phyloP scores from a whole-genome alignment of 164 flowering plant genomes.

The Liquidambar formosana region DNA sequence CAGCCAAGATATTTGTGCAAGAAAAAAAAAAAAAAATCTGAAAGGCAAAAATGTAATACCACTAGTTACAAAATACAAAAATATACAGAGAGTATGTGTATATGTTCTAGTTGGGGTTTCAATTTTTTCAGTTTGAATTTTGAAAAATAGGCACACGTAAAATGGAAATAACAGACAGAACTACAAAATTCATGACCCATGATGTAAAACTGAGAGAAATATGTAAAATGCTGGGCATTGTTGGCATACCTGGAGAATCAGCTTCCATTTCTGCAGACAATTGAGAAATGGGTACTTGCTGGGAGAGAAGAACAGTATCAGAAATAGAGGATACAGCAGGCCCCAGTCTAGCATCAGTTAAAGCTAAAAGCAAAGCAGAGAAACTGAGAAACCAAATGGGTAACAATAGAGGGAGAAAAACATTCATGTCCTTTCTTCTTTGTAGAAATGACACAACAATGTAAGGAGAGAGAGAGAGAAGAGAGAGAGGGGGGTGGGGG shows the following conservation, averaged over 20 bases:
- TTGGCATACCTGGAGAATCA: slow-evolving; percentile 37
- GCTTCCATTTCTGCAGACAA: slow-evolving; percentile 27
- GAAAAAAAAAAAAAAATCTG: too few relatives aligned
- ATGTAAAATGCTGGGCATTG: neutral
- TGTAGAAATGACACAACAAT: neutral
- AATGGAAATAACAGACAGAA: neutral
- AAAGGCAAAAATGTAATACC: neutral
- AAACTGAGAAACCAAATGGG: slow-evolving; percentile 26
- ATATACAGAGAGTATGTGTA: neutral
- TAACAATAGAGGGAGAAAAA: slow-evolving; percentile 15
- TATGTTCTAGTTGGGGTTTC: neutral
- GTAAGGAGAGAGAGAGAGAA: neutral
- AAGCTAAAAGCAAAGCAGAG: slow-evolving; percentile 7
- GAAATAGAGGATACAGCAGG: slow-evolving; percentile 19
- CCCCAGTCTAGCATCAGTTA: slow-evolving; percentile 20
- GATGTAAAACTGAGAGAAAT: neutral
- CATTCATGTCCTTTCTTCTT: slow-evolving; percentile 20
- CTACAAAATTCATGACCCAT: neutral
- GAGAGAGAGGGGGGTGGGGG: neutral
- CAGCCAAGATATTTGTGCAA: too few relatives aligned
- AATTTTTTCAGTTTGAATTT: too few relatives aligned
- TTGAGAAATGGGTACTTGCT: slow-evolving; percentile 26
- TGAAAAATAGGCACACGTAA: neutral
- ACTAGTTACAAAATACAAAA: neutral
- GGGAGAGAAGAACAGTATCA: slow-evolving; percentile 19